Base-by-base conservation (phyloP, 1,284 basidiomycete genomes). In the Ganoderma lucidum region DNA sequence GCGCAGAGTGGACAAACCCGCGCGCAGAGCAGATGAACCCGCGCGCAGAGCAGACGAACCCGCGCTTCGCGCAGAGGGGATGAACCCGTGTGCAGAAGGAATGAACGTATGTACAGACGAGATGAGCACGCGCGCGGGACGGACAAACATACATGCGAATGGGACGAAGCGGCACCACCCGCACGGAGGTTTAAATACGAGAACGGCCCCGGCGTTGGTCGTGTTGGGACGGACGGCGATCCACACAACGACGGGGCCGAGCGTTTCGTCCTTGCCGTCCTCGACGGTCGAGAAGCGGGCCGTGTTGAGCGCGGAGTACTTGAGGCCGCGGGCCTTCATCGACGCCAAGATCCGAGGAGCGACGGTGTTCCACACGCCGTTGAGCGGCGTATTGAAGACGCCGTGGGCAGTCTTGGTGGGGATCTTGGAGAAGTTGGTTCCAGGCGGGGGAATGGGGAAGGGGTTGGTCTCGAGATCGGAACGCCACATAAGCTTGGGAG, bases 211-310 rank as follows among this genome's bases (percentile, higher is more conserved):
- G 71, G 81, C 76, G 68, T 60, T 78, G 74, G 80, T 80, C 73
- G 80, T 79, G 67, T 76, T 75, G 74, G 81, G 81, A 75, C 39
- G 78, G 72, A 79, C 74, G 3, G 78, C 77, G 67, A 84, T 83
- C 81, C 83, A 84, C 8, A 83, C 64, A 15, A 81, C 79, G 70
- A 81, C 65, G 3, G 81, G 82, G 66, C 81, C 78, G 28, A 76
- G 67, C 63, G 42, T 59, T 15, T 67, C 76, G 42, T 77, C 76
- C 48, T 75, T 71, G 72, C 67, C 78, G 63, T 79, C 76, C 62
- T 79, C 77, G 70, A 69, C 62, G 71, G 74, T 80, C 44, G 73
- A 77, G 79, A 83, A 83, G 64, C 80, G 81, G 64, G 66, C 80
- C 2, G 80, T 72, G 74, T 73, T 72, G 12, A 84, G 66, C 62